These are phyloP conservation scores for Wallacemonas sp. DNA, from an alignment of 208 protist species.

Conservation along the genomic window DNA sequence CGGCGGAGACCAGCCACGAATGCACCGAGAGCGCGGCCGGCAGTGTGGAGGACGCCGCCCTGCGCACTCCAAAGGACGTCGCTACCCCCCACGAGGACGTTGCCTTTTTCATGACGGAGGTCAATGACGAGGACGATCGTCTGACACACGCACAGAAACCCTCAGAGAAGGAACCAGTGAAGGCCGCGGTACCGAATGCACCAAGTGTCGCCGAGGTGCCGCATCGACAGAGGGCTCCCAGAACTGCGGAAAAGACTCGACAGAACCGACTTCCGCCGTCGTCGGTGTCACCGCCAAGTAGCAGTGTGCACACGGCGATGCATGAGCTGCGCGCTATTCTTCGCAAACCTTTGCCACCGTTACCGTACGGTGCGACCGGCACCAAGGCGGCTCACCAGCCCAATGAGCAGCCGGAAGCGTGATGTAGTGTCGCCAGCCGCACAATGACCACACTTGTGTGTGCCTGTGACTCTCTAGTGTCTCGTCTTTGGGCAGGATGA, in stretches of 20 bases:
- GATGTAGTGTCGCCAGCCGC: neutral
- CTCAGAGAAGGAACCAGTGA: no score
- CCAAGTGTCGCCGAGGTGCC: no score
- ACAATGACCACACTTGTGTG: neutral
- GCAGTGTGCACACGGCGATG: slow-evolving; percentile 79
- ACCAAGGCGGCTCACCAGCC: neutral
- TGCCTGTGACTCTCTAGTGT: neutral
- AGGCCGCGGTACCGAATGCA: no score
- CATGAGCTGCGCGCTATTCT: slow-evolving; percentile 75
- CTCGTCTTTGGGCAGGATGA: neutral
- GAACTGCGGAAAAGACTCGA: no score
- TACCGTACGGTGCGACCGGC: slow-evolving; percentile 43
- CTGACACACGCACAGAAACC: no score
- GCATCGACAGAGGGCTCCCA: no score
- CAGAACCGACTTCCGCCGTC: slow-evolving; percentile 9
- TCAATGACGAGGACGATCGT: slow-evolving; percentile 1
- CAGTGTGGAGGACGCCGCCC: neutral
- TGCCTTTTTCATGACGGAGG: slow-evolving; percentile 22
- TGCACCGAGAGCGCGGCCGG: neutral
- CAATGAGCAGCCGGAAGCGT: no score
- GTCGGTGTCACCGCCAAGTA: slow-evolving; percentile 37
- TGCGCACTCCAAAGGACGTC: neutral
- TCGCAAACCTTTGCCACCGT: slow-evolving; percentile 64
- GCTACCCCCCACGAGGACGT: slow-evolving; percentile 5
- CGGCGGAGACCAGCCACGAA: neutral